Base-by-base conservation (phyloP, 225 moss, liverwort and hornwort species). In the Bryum argenteum region DNA sequence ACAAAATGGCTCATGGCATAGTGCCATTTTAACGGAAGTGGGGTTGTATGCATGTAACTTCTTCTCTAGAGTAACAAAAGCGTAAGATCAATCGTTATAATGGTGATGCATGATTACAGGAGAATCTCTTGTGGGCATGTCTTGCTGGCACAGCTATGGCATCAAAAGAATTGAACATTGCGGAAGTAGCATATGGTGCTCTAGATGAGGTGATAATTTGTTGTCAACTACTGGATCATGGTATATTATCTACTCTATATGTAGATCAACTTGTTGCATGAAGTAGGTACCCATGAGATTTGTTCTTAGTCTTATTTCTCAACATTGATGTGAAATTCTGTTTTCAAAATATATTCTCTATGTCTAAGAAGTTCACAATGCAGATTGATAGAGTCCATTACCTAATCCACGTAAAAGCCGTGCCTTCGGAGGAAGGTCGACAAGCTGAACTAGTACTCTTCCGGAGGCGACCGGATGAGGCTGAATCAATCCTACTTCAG, bases 61-160 rank as follows among this genome's bases (percentile, higher is more conserved):
- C 2, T 33, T 33, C 33, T 33, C 33, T 33, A 33, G 33, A 33
- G 33, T 33, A 33, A 33, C 33, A 3, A 33, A 33, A 33, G 33
- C 33, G 2, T 33, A 33, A 6, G 33, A 33, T 63, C 13, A 47
- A 56, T 54, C 23, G 38, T 39, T 10, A 44, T 22, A 13, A 6
- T 51, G 43, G 47, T 60, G 0, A 19, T 14, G 21, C n/a, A 9
- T 54, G 45, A 42, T 51, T 80, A 76, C 81, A 97, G 97, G 94
- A 94, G 50, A 89, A 94, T 71, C 70, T 92, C n/a, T 44, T 94
- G 5, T 98, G 97, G 97, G 91, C 94, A 45, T 98, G 97, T 77
- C 75, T 98, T 24, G 94, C 94, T 53, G 91, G 82, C 60, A 77
- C 66, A 73, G 82, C 97, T 54, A 83, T 98, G 65, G 85, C 84